Conservation (phyloP, 345 rosid species). For the Garcia nutans region DNA sequence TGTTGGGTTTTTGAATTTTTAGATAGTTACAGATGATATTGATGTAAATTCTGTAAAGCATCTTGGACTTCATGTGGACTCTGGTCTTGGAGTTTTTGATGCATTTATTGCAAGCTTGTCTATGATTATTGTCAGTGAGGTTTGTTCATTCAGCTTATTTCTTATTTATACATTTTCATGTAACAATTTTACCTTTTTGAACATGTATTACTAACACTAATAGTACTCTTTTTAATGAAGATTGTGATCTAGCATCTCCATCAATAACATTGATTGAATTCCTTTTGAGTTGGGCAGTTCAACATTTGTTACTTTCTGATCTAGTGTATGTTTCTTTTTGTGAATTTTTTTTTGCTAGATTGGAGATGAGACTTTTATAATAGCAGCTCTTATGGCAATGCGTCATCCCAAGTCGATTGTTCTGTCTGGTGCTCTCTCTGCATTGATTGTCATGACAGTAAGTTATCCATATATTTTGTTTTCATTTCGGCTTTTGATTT, state of each 20-base stretch:
- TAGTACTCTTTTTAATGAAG: not conserved
- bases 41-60: slow-evolving; percentile 39
- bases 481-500: not conserved
- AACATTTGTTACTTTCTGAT: not conserved
- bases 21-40: slow-evolving; percentile 46
- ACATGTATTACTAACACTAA: not conserved
- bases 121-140: slow-evolving; percentile 97
- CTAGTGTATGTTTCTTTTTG: not conserved
- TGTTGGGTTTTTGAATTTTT: slow-evolving; percentile 17
- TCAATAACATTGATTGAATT: not conserved
- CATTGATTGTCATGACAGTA: slow-evolving; percentile 97
- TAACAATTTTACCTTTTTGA: not conserved
- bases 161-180: not conserved
- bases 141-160: slow-evolving; percentile 26
- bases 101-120: slow-evolving; percentile 91
- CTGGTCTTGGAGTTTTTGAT: slow-evolving; percentile 87
- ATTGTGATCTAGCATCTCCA: not conserved
- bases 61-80: slow-evolving; percentile 47
- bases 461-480: slow-evolving; percentile 23
- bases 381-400: slow-evolving; percentile 99
- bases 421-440: slow-evolving; percentile 86
- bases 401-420: slow-evolving; percentile 96
- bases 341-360: slow-evolving; percentile 40
- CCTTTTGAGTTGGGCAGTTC: not conserved
- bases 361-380: slow-evolving; percentile 98